Evolutionary conservation across 768 basidiomycete species (phyloP).

Genomic region (Epithele typhae): DNA sequence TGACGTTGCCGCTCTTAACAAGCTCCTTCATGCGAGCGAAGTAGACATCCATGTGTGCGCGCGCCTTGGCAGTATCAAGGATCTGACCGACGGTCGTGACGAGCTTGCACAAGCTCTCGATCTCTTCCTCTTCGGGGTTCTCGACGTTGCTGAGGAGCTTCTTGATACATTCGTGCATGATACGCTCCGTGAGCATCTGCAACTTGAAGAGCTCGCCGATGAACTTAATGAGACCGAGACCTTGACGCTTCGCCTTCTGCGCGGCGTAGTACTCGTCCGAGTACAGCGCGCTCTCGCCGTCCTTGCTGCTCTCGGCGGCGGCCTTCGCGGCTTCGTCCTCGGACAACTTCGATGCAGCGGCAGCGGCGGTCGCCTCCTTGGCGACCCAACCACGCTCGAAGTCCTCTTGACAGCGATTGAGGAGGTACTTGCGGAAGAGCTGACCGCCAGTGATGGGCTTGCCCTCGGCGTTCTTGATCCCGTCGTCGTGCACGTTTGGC

Average conservation of each 20-base stretch:
- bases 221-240: conserved; percentile 95
- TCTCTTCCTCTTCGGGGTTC: conserved; percentile 96
- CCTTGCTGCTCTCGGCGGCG: conserved; percentile 53
- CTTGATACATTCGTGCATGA: conserved; percentile 99
- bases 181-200: conserved; percentile 96
- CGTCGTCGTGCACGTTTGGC: conserved; percentile 82
- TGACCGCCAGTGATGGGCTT: conserved; percentile 91
- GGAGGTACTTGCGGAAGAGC: conserved; percentile 93
- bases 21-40: conserved; percentile 88
- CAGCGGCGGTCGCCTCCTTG: conserved; percentile 82
- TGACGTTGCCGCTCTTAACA: conserved; percentile 67
- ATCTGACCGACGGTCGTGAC: conserved; percentile 81
- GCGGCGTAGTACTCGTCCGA: conserved; percentile 94
- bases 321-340: conserved; percentile 79
- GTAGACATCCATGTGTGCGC: conserved; percentile 87
- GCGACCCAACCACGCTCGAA: conserved; percentile 95
- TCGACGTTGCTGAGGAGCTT: conserved; percentile 91
- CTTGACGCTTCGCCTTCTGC: conserved; percentile 95
- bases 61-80: conserved; percentile 79
- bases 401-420: conserved; percentile 96
- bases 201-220: conserved; percentile 98
- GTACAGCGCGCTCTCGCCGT: conserved; percentile 73
- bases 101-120: conserved; percentile 93
- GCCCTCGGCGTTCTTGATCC: conserved; percentile 75
- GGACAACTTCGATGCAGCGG: conserved; percentile 79